Evolutionary conservation across 202 grass and related monocot genomes (phyloP).

Genomic region (Musa balbisiana): DNA sequence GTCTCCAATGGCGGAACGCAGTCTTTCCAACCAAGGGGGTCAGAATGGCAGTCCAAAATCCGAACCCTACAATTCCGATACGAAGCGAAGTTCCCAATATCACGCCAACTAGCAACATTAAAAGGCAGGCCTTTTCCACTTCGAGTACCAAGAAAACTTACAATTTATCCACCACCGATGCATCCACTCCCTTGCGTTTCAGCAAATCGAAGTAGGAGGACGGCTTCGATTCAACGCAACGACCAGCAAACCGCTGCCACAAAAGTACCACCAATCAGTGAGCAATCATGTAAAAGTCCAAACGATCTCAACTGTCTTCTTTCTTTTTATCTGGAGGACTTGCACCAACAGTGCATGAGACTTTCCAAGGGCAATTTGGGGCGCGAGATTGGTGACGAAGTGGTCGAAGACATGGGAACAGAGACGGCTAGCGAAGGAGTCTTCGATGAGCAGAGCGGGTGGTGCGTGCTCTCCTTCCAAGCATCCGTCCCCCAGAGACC

Average conservation of each 20-base stretch:
- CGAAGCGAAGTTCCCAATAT: not conserved
- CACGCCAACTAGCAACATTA: not conserved
- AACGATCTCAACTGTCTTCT: not conserved
- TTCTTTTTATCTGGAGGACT: not conserved
- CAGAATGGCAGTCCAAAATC: constrained; percentile 75
- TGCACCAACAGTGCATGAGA: constrained; percentile 44
- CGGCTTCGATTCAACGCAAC: constrained; percentile 54
- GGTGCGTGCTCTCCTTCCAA: constrained; percentile 77
- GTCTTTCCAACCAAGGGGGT: constrained; percentile 83
- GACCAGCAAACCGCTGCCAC: constrained; percentile 53
- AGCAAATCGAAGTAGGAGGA: constrained; percentile 51
- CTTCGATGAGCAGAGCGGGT: constrained; percentile 45
- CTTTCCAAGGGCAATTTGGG: constrained; percentile 38
- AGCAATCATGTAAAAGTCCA: not conserved
- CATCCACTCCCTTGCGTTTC: constrained; percentile 33
- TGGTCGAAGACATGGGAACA: constrained; percentile 43
- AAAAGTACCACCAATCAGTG: constrained; percentile 12
- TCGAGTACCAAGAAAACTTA: constrained; percentile 20
- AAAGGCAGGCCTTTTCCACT: not conserved
- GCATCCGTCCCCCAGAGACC: constrained; percentile 60
- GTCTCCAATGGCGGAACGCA: constrained; percentile 22
- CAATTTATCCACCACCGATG: constrained; percentile 36
- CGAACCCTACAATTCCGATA: constrained; percentile 29
- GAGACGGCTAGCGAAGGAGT: constrained; percentile 45
- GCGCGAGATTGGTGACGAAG: constrained; percentile 37